phyloP scores from a whole-genome alignment of 2,329 filamentous ascomycete genomes.

The Penicillium frequentans region DNA sequence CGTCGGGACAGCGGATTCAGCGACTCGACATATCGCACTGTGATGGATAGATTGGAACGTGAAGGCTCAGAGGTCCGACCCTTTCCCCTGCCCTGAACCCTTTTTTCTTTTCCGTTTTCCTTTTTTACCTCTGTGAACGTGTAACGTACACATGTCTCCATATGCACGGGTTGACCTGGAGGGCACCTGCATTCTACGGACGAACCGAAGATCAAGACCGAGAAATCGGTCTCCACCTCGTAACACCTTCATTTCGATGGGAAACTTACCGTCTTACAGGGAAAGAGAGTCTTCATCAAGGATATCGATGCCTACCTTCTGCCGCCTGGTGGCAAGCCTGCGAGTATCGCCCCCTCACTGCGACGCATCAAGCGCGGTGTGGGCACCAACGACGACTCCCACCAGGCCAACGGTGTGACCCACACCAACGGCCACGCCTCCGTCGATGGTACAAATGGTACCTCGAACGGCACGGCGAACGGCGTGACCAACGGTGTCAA shows the following conservation, averaged over 20 bases:
- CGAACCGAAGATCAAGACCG: neutral
- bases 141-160: neutral
- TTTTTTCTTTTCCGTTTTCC: conserved; percentile 17
- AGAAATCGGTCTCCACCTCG: conserved; percentile 1
- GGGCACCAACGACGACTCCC: conserved; percentile 44
- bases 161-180: neutral
- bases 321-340: conserved; percentile 67
- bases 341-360: conserved; percentile 77
- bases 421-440: conserved; percentile 23
- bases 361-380: conserved; percentile 59
- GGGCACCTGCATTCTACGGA: neutral
- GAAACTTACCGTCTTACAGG: conserved; percentile 57
- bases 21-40: conserved; percentile 54
- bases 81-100: conserved; percentile 23
- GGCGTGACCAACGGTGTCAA: conserved; percentile 3
- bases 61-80: conserved; percentile 70
- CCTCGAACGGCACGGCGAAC: conserved; percentile 12
- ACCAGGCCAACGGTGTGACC: conserved; percentile 24
- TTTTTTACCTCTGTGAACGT: neutral
- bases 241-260: conserved; percentile 5
- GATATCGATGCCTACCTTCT: conserved; percentile 94
- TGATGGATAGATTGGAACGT: conserved; percentile 73
- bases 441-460: conserved; percentile 21
- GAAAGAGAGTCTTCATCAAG: conserved; percentile 95
- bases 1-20: conserved; percentile 46